phyloP scores from a whole-genome alignment of 23 red algal species.

The Gracilaria gracilis region DNA sequence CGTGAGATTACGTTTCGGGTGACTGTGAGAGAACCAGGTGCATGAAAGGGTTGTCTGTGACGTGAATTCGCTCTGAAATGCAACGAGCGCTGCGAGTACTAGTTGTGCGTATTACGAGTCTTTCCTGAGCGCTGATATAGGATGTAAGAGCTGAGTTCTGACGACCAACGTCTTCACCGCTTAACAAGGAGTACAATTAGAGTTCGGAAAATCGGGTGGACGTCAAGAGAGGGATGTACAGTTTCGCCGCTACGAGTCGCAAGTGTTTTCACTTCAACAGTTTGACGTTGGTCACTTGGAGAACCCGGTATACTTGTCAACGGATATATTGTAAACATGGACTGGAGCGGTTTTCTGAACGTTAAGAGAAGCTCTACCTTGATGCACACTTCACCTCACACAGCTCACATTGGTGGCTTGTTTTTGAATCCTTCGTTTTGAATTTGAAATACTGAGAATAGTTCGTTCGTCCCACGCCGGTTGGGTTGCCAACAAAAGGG shows the following conservation, averaged over 20 bases:
- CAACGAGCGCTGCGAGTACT: background rate
- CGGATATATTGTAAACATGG: constrained; percentile 8
- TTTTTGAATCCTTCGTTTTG: background rate
- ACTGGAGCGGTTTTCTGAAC: constrained; percentile 3
- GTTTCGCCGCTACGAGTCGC: background rate
- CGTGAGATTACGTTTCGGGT: background rate
- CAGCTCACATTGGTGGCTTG: background rate
- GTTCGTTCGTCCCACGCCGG: background rate
- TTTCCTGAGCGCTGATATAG: background rate
- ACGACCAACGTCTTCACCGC: background rate
- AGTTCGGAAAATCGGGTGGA: background rate
- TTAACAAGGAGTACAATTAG: background rate
- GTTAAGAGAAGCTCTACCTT: background rate
- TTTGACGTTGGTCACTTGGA: background rate
- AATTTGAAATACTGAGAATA: background rate
- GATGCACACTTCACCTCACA: no score
- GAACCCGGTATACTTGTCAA: background rate
- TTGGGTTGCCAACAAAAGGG: no score
- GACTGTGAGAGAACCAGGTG: background rate
- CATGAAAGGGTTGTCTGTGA: background rate
- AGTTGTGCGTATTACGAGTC: background rate
- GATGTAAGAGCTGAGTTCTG: background rate
- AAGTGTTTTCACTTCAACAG: background rate
- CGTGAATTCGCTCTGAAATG: background rate
- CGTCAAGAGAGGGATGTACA: background rate